Percentiles rank a stretch among this genome's conserved stretches.
Evolutionary conservation across 2,329 filamentous ascomycete genomes (phyloP).

Genomic region (Colletotrichum tropicale): DNA sequence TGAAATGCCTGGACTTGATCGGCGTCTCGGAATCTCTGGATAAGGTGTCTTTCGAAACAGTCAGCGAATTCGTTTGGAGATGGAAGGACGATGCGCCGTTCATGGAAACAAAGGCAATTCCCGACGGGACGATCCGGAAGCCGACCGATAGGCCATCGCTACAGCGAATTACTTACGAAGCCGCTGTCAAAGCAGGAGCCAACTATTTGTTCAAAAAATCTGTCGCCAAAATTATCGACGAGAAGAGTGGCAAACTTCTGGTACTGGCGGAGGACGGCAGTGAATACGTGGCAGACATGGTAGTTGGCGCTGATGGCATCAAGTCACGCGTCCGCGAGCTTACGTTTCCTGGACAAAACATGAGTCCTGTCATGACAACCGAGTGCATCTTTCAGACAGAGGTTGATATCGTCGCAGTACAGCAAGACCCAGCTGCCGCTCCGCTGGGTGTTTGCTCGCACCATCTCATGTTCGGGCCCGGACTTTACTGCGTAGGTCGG

Average conservation of each 20-base stretch:
- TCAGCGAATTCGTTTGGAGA: neutral
- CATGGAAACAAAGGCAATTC: neutral
- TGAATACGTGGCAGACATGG: neutral
- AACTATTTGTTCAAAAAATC: neutral
- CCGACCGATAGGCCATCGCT: neutral
- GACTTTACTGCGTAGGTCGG: neutral
- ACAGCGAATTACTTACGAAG: neutral
- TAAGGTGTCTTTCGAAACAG: neutral
- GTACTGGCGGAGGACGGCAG: neutral
- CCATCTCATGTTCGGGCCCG: neutral
- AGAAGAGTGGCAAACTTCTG: neutral
- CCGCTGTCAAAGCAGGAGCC: neutral
- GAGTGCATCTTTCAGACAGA: neutral
- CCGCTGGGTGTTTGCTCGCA: neutral
- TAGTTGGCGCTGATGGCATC: neutral
- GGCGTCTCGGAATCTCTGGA: neutral
- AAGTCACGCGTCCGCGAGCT: neutral
- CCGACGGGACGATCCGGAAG: neutral
- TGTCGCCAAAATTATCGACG: neutral
- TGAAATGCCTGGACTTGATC: neutral
- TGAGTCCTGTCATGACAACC: neutral
- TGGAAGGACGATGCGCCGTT: neutral
- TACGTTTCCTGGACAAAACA: neutral
- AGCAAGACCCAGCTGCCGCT: neutral
- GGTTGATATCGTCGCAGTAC: neutral